phyloP scores from a whole-genome alignment of 768 basidiomycete species.

The Lactarius indigo region DNA sequence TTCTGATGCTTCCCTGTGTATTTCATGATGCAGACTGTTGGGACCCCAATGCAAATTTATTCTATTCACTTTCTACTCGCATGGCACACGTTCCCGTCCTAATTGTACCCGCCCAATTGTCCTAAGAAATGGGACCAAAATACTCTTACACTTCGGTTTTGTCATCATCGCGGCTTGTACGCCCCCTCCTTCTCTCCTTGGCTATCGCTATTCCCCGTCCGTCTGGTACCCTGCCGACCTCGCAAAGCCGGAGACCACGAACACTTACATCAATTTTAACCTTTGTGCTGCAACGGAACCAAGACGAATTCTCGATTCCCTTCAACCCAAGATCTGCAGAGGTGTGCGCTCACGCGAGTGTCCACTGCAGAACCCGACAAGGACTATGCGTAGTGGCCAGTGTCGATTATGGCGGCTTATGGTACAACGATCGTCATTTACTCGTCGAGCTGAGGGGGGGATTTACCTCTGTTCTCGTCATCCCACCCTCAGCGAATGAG shows the following conservation, averaged over 20 bases:
- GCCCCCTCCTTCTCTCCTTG: slow-evolving; percentile 2
- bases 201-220: slow-evolving; percentile 1
- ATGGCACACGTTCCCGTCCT: background rate
- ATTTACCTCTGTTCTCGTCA: background rate
- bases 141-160: background rate
- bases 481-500: background rate
- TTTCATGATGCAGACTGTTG: background rate
- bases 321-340: slow-evolving; percentile 2
- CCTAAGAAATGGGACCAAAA: background rate
- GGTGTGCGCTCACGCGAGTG: background rate
- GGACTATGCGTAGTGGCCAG: slow-evolving; percentile 14
- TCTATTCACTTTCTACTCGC: background rate
- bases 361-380: slow-evolving; percentile 9
- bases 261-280: slow-evolving; percentile 19
- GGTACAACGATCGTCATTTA: slow-evolving; percentile 12
- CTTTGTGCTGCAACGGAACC: slow-evolving; percentile 14
- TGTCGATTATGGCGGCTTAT: slow-evolving; percentile 9
- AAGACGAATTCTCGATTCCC: background rate
- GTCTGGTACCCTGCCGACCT: slow-evolving; percentile 3
- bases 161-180: background rate
- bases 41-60: background rate
- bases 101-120: background rate
- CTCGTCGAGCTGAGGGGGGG: slow-evolving; percentile 5
- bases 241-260: background rate
- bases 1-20: too few relatives aligned